Base-by-base conservation (phyloP, 352 stramenopile species). In the Globisporangium polare region DNA sequence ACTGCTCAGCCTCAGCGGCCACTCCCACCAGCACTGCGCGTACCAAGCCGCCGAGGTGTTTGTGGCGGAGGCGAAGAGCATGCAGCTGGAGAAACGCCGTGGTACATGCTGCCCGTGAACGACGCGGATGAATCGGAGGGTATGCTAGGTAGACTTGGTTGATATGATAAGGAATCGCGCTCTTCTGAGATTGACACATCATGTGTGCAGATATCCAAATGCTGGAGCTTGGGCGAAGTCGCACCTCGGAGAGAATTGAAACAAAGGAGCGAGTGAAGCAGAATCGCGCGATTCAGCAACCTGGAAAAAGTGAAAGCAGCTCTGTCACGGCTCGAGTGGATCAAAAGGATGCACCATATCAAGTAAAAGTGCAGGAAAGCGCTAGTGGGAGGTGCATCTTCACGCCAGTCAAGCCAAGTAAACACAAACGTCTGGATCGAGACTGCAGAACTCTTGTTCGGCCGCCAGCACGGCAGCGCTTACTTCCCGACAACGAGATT, bases 91-190 rank as follows among this genome's bases (percentile, higher is more conserved):
- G 13, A 61, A 0, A 79, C 66, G 13, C 75, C 76, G n/a, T 88
- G 78, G 75, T 88, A 88, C 63, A 88, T 88, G 60, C 41, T 83
- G 29, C 56, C 74, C 31, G 61, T 82, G 6, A 52, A 69, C 43
- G 71, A 79, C 37, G 62, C 68, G 18, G 67, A 80, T 26, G 72
- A 88, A 63, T 88, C 78, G 15, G 74, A 83, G 69, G 78, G 78
- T 83, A 17, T 31, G 58, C n/a, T n/a, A n/a, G n/a, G n/a, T n/a
- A n/a, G 2, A 22, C 24, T 29, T 37, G 47, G 22, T 39, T 43
- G 31, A 58, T 10, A 15, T 66, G 6, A 37, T 0, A 9, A 39
- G 7, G 45, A 1, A 12, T 51, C 18, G 6, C 18, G 43, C n/a
- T 50, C 20, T 7, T 8, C 2, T 29, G 10, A 26, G 22, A 45